Evolutionary conservation across 805 yeast genomes (phyloP), one percentile per base, ranked within the genome.

Genomic region (Sugiyamaella marilandica): DNA sequence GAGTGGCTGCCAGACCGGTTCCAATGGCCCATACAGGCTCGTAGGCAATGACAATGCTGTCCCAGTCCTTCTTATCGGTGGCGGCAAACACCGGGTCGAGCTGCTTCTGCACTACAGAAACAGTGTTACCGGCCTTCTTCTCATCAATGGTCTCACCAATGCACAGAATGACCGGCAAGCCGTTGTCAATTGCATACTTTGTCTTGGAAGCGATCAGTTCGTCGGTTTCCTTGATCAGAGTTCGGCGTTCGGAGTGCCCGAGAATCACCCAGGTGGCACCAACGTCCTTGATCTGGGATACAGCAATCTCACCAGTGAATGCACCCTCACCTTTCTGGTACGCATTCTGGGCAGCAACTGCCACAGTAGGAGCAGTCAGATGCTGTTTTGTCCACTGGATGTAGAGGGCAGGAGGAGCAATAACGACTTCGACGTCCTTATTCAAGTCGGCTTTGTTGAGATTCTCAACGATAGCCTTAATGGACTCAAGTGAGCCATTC

Each of bases 11-110:
- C 70, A 94, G 83, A 70, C 99, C 99, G 65, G 98, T 91, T 73
- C 99, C 99, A 66, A 94, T 94, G 66, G 99, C 99, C 99, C 99
- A 94, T 63, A 94, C 96, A 66, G 99, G 99, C 79, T 94, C 99
- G 78, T 94, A 94, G 68, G 99, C 99, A 72, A 94, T 76, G 61
- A 94, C 98, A 62, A 94, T 79, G 73, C 87, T 80, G 59, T 85
- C 66, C 98, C 98, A 92, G 83, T 91, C 97, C 55, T 72, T 68
- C 49, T 57, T 52, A 66, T 71, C 67, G 59, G 89, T 84, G 57
- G 84, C 77, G 70, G 82, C 85, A 67, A 86, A 75, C 57, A 86
- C 97, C 58, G 98, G 97, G 62, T 82, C 79, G 69, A 92, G 79
- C 81, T 94, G 98, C 78, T 87, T 83, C 71, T 85, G 81, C 74